These are phyloP conservation scores for Krasilnikovozyma curviuscula DNA, from an alignment of 768 basidiomycete genomes.

Conservation along the genomic window DNA sequence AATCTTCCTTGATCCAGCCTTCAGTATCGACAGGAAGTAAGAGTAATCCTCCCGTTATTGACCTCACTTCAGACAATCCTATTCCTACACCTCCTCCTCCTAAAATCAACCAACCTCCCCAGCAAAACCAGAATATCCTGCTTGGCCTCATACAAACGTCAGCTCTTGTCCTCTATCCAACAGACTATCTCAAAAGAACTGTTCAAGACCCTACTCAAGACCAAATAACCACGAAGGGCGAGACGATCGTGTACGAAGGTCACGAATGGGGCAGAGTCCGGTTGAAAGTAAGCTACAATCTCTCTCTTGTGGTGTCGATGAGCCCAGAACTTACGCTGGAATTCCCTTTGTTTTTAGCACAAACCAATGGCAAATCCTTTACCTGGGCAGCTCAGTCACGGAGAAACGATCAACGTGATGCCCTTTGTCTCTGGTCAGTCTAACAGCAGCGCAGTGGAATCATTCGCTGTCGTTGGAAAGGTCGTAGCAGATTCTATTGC, in stretches of 20 bases:
- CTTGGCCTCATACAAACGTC: constrained; percentile 5
- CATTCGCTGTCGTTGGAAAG: constrained; percentile 23
- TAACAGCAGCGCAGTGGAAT: constrained; percentile 13
- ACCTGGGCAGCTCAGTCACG: not conserved
- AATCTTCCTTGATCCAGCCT: no score
- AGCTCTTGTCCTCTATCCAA: constrained; percentile 9
- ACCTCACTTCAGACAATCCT: no score
- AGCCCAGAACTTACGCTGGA: no score
- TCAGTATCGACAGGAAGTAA: no score
- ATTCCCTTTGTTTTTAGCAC: not conserved
- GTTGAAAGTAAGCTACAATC: constrained; percentile 23
- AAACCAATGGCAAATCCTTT: not conserved
- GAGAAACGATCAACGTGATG: constrained; percentile 10
- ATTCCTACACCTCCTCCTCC: no score
- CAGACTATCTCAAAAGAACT: not conserved
- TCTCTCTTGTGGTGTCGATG: not conserved
- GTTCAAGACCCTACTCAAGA: not conserved
- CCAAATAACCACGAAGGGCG: not conserved
- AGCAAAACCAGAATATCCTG: constrained; percentile 1
- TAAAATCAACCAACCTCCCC: constrained; percentile 12
- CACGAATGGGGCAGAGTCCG: constrained; percentile 16
- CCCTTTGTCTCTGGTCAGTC: constrained; percentile 9
- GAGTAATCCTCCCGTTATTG: no score
- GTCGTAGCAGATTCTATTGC: constrained; percentile 14
- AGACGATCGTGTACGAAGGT: not conserved